Base-by-base conservation (phyloP, 805 yeast species). In the Kodamaea neixiangensis region DNA sequence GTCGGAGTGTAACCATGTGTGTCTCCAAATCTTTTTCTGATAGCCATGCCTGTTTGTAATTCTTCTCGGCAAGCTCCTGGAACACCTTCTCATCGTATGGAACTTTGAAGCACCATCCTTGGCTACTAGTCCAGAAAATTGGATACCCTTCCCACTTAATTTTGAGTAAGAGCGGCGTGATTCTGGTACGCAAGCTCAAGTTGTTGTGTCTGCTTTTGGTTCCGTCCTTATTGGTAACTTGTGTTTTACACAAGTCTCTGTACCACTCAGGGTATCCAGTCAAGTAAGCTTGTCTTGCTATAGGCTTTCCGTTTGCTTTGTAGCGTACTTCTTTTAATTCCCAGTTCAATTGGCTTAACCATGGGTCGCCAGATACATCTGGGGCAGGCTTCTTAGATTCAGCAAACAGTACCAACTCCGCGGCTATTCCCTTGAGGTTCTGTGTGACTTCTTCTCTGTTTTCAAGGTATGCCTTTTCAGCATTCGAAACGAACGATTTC, bases 181-280 rank as follows among this genome's bases (percentile, higher is more conserved):
- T 71, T 56, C 98, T 74, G 0, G 96, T 77, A 48, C 89, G 78
- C 1, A 88, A 80, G 0, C 94, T 82, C 11, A 94, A 67, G 34
- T 75, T 80, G 60, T 89, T 76, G 17, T 71, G 76, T 11, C 65
- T 52, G 2, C 69, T 65, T 18, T 54, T 58, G 17, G 53, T 60
- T 3, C 69, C 70, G 72, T 44, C 83, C 58, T 11, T 55, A n/a
- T 55, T 43, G 11, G 58, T 61, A 1, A 11, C 33, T n/a, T n/a
- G 34, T 17, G 72, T 66, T 40, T 71, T 75, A 54, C 74, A 69
- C 34, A 81, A 61, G 20, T 82, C 83, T 53, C 87, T 80, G 66
- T 89, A 96, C 99, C 99, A 94, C 57, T 86, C 86, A 0, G 99
- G 99, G 59, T 78, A 89, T 0, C 97, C 98, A 0, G 96, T 96